Base-by-base conservation (phyloP, 2,329 filamentous ascomycete genomes). In the Fusarium subglutinans region DNA sequence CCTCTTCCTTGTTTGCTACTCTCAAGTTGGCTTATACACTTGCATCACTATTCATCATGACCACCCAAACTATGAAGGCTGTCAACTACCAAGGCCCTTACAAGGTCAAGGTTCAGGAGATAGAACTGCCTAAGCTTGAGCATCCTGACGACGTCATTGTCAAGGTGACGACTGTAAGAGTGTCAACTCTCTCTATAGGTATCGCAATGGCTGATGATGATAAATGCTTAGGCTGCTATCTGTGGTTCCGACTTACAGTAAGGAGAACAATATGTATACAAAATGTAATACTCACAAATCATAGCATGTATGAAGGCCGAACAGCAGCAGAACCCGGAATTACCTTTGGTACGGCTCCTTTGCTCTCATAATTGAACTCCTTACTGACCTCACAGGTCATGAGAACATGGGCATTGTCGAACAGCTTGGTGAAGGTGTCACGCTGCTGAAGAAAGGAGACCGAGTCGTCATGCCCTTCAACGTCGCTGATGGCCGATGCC, bases 391-490 rank as follows among this genome's bases (percentile, higher is more conserved):
- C 3, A 8, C 18, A 81, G 80, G 81, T 8, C 89, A 92, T 76
- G 90, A 90, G 74, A 90, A 89, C 72, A 90, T 90, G 88, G 90
- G 88, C 3, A 85, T 89, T 28, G 82, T 90, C 1, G 83, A 87
- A 44, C 86, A 90, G 70, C 77, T 87, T 1, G 90, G 90, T 4
- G 77, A 84, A 6, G 90, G 90, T 11, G 90, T 92, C 2, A 90
- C 89, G 1, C 81, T 90, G 2, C 79, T 92, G 22, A 87, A 91
- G 75, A 89, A 90, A 72, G 90, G 90, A 6, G 90, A 92, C 69
- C 86, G 90, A 4, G 87, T 92, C 8, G 90, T 92, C 6, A 86
- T 92, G 79, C 90, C 90, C 0, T 92, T 91, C 83, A 91, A 91
- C 63, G 90, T 91, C 3, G 89, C 89, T 12, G 89, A 91, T 73